Percentiles rank a stretch among this genome's conserved stretches.
Conservation (phyloP, 208 protist genomes). For the Trypanosomatidae sp. region DNA sequence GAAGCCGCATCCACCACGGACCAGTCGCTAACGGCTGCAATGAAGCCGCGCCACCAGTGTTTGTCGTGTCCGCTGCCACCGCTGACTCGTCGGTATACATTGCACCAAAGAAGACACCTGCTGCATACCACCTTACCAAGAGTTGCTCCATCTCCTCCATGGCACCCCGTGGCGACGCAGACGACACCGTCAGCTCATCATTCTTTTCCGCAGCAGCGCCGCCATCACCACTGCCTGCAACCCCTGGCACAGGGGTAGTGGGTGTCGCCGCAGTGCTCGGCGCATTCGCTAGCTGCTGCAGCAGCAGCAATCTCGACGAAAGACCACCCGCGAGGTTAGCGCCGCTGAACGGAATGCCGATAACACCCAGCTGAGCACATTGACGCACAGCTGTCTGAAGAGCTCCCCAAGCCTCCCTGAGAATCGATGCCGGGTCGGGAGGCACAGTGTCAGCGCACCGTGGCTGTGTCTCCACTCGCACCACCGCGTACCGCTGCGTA, state of each 20-base stretch:
- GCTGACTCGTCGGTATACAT: constrained; percentile 93
- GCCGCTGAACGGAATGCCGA: constrained; percentile 94
- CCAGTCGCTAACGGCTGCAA: background rate
- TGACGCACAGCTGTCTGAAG: constrained; percentile 19
- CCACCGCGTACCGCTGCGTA: constrained; percentile 92
- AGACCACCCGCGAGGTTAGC: constrained; percentile 95
- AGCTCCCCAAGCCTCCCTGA: constrained; percentile 12
- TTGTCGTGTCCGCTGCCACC: constrained; percentile 81
- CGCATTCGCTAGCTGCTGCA: background rate
- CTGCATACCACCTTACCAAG: constrained; percentile 96
- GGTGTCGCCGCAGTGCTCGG: background rate
- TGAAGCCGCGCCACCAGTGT: background rate
- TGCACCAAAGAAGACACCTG: constrained; percentile 89
- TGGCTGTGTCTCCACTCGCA: constrained; percentile 33
- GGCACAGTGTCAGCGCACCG: background rate
- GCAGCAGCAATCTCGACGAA: constrained; percentile 1
- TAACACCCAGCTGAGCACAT: constrained; percentile 55
- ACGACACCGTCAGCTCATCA: background rate
- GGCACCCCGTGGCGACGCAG: background rate
- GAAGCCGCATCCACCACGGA: constrained; percentile 30
- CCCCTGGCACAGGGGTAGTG: background rate
- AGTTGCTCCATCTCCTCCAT: constrained; percentile 71
- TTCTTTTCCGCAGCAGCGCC: background rate
- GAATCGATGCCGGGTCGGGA: constrained; percentile 1
- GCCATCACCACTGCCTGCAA: background rate